These are phyloP conservation scores for Venturia pyrina DNA, from an alignment of 2,329 filamentous ascomycete species.

Conservation along the genomic window DNA sequence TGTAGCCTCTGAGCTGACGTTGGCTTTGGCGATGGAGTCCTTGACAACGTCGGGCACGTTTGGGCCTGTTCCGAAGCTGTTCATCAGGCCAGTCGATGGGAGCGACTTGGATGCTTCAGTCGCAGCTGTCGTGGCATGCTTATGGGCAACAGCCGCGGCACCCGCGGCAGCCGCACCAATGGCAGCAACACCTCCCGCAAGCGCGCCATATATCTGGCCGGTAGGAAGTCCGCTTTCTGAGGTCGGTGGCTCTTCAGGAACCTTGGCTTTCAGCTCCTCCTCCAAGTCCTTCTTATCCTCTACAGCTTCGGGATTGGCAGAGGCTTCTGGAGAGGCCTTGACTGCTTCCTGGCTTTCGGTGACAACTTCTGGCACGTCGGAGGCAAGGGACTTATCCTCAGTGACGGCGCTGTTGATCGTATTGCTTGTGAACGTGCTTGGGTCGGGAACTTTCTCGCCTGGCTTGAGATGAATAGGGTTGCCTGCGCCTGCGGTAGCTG, in stretches of 20 bases:
- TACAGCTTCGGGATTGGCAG: conserved; percentile 54
- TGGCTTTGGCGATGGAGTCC: conserved; percentile 39
- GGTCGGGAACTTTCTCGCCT: conserved; percentile 68
- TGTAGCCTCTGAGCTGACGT: conserved; percentile 40
- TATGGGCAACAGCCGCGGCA: conserved; percentile 26
- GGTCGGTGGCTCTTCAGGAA: conserved; percentile 49
- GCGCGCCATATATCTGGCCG: conserved; percentile 33
- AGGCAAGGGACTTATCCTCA: background rate
- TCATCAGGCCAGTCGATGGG: background rate
- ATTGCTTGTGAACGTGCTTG: conserved; percentile 53
- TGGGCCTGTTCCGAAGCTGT: background rate
- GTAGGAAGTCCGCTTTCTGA: conserved; percentile 21
- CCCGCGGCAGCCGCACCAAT: conserved; percentile 30
- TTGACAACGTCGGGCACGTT: conserved; percentile 32
- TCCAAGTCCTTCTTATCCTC: conserved; percentile 62
- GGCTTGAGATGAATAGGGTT: conserved; percentile 75
- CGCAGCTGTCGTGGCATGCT: conserved; percentile 24
- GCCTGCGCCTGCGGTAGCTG: conserved; percentile 47
- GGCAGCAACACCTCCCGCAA: conserved; percentile 34
- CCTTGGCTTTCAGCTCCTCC: conserved; percentile 58
- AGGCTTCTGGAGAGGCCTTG: conserved; percentile 55
- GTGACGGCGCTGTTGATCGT: conserved; percentile 29
- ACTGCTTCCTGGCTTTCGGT: conserved; percentile 63
- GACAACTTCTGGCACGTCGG: conserved; percentile 47
- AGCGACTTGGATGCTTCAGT: conserved; percentile 3